These are phyloP conservation scores for Aspergillus panamensis DNA, from an alignment of 495 filamentous ascomycete genomes.

Conservation along the genomic window DNA sequence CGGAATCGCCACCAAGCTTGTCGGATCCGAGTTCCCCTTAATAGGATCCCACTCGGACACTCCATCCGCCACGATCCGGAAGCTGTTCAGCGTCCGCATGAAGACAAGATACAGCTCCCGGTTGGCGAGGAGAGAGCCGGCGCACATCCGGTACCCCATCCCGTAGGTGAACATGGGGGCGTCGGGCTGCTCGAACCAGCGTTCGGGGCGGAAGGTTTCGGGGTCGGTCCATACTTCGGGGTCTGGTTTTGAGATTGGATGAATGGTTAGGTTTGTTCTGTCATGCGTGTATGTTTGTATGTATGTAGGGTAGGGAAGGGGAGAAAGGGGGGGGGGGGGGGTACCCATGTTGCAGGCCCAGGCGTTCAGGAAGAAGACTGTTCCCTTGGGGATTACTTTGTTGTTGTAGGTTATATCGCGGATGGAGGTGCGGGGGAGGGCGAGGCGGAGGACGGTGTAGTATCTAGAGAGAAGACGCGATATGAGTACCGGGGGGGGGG, in stretches of 20 bases:
- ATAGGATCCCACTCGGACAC: slow-evolving; percentile 54
- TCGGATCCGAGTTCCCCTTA: slow-evolving; percentile 52
- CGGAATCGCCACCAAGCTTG: slow-evolving; percentile 56
- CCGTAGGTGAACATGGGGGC: slow-evolving; percentile 60
- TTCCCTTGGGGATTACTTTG: slow-evolving; percentile 53
- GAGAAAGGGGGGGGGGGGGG: slow-evolving; percentile 6
- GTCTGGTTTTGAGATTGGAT: slow-evolving; percentile 43
- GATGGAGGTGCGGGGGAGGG: slow-evolving; percentile 56
- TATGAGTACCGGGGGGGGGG: no score
- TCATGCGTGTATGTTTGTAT: no score
- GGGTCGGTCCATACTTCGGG: slow-evolving; percentile 57
- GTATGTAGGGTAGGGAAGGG: no score
- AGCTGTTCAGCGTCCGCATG: slow-evolving; percentile 57
- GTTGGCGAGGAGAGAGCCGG: slow-evolving; percentile 59
- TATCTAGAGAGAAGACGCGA: slow-evolving; percentile 33
- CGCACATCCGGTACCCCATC: slow-evolving; percentile 64
- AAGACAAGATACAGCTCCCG: slow-evolving; percentile 64
- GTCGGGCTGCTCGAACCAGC: slow-evolving; percentile 61
- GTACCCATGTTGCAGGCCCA: slow-evolving; percentile 64
- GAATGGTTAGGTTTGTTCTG: neutral
- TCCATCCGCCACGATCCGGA: slow-evolving; percentile 50
- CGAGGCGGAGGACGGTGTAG: slow-evolving; percentile 59
- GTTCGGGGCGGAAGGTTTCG: slow-evolving; percentile 55
- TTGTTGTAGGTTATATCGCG: slow-evolving; percentile 58
- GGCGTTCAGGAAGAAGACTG: slow-evolving; percentile 60